These are phyloP conservation scores for Flaveria trinervia DNA, from an alignment of 129 eudicot genomes.

Conservation along the genomic window DNA sequence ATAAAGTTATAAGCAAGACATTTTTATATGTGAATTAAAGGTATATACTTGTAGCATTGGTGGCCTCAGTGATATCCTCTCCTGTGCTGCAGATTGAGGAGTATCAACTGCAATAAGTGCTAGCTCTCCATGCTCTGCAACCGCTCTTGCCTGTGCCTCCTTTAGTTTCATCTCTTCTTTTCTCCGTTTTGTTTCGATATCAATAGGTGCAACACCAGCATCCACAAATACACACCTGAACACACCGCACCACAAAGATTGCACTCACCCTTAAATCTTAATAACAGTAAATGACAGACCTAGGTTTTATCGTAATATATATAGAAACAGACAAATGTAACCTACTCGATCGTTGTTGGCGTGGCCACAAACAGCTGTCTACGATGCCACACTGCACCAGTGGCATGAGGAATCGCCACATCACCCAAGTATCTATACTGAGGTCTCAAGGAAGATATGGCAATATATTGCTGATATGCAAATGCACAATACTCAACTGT, in stretches of 20 bases:
- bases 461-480: slow-evolving; percentile 87
- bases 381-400: slow-evolving; percentile 98
- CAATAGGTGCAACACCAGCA: slow-evolving; percentile 93
- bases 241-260: slow-evolving; percentile 25
- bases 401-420: slow-evolving; percentile 96
- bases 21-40: not conserved
- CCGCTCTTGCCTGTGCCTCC: slow-evolving; percentile 80
- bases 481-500: slow-evolving; percentile 99
- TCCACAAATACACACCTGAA: slow-evolving; percentile 92
- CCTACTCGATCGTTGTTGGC: slow-evolving; percentile 94
- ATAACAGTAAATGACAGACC: slow-evolving; percentile 7
- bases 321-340: slow-evolving; percentile 2
- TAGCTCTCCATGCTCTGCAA: slow-evolving; percentile 93
- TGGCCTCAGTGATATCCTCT: slow-evolving; percentile 82
- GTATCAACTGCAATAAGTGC: slow-evolving; percentile 87
- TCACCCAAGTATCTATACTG: slow-evolving; percentile 96
- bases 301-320: not conserved
- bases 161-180: slow-evolving; percentile 85
- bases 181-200: slow-evolving; percentile 77
- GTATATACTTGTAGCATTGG: slow-evolving; percentile 84
- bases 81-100: slow-evolving; percentile 67
- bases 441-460: slow-evolving; percentile 93
- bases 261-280: not conserved
- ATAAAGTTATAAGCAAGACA: slow-evolving; percentile 16
- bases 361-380: slow-evolving; percentile 98